Evolutionary conservation across 139 green algal genomes (phyloP).

Genomic region (Chlorella ohadii): DNA sequence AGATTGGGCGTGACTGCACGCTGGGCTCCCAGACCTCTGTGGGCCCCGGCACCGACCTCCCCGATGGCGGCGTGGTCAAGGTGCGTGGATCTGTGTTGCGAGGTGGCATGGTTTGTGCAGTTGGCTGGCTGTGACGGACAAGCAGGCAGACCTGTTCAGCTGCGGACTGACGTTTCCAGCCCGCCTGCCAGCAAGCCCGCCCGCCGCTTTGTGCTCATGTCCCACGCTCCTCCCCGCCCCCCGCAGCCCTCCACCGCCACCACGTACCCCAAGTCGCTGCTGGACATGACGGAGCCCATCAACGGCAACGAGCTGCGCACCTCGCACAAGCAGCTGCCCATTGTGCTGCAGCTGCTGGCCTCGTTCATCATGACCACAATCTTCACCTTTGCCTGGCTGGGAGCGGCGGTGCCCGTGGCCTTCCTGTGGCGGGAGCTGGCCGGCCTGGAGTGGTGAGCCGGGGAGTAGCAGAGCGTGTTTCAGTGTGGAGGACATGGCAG

Average conservation of each 20-base stretch:
- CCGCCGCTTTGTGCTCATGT: too few relatives aligned
- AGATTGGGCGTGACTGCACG: background rate
- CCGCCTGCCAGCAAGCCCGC: too few relatives aligned
- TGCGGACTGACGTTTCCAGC: too few relatives aligned
- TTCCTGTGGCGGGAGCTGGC: background rate
- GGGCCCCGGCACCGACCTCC: background rate
- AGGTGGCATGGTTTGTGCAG: too few relatives aligned
- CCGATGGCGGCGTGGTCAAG: constrained; percentile 1
- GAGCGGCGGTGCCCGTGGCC: background rate
- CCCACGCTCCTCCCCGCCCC: background rate
- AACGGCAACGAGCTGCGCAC: background rate
- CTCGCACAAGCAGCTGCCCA: background rate
- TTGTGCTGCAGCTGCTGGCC: background rate
- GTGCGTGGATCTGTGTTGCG: too few relatives aligned
- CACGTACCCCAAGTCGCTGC: background rate
- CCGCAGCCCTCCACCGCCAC: background rate
- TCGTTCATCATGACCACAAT: background rate
- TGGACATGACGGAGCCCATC: background rate
- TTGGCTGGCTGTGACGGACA: background rate
- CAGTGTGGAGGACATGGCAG: too few relatives aligned
- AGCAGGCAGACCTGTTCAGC: too few relatives aligned
- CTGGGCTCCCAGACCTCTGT: background rate
- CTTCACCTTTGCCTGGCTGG: background rate
- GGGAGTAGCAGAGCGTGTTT: too few relatives aligned
- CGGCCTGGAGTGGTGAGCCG: background rate